Evolutionary conservation across 352 stramenopile species (phyloP).

Genomic region (Globisporangium abappressorium): DNA sequence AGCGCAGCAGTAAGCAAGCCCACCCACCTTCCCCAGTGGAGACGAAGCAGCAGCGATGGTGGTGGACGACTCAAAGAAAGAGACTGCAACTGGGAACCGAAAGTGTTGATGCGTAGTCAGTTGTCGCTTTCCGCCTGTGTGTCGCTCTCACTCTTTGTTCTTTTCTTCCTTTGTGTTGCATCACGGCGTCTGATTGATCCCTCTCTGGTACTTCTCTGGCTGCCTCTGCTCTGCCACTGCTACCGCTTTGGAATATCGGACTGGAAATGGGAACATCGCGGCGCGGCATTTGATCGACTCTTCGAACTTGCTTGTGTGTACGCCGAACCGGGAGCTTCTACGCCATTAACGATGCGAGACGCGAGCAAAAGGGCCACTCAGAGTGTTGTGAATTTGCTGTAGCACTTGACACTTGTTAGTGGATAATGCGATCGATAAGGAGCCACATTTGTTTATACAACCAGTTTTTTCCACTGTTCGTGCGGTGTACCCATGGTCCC

Average conservation of each 20-base stretch:
- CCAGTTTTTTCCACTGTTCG: not conserved
- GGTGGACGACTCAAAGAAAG: not conserved
- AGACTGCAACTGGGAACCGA: not conserved
- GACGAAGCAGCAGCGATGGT: not conserved
- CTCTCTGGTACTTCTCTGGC: not conserved
- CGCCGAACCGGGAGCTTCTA: not conserved
- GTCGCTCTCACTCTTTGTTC: conserved; percentile 19
- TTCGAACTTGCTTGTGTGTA: not conserved
- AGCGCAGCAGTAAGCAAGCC: conserved; percentile 1
- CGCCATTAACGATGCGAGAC: not conserved
- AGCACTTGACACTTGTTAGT: conserved; percentile 5
- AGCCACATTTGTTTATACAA: conserved; percentile 8
- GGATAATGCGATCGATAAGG: conserved; percentile 7
- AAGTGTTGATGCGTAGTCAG: conserved; percentile 15
- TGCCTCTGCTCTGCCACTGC: not conserved
- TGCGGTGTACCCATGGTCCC: not conserved
- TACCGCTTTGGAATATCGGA: not conserved
- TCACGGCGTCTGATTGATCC: not conserved
- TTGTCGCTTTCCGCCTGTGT: conserved; percentile 12
- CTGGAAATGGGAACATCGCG: not conserved
- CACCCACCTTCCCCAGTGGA: not conserved
- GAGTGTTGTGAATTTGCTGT: not conserved
- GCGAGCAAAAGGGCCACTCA: conserved; percentile 1
- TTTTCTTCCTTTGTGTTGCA: conserved; percentile 12
- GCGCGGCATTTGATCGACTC: conserved; percentile 5